Percentiles rank a stretch among this genome's conserved stretches.
phyloP scores from a whole-genome alignment of 768 basidiomycete genomes.

The Trametopsis cervina region DNA sequence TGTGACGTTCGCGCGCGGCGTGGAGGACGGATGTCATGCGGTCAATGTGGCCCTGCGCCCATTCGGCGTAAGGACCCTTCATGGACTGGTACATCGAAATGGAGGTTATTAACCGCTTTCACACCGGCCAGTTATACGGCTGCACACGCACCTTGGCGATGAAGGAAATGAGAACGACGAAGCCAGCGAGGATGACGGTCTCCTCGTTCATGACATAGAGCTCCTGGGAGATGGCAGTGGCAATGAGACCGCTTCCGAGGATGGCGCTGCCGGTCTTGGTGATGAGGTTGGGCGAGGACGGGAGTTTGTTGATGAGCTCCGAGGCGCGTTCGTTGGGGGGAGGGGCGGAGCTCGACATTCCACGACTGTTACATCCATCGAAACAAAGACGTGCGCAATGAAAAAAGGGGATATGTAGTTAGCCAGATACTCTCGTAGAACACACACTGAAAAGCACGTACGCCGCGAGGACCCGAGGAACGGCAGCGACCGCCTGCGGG shows the following conservation, averaged over 20 bases:
- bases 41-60: slow-evolving; percentile 86
- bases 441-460: slow-evolving; percentile 13
- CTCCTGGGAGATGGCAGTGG: slow-evolving; percentile 93
- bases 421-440: neutral
- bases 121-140: too few species aligned
- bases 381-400: neutral
- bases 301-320: slow-evolving; percentile 83
- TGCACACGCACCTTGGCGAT: slow-evolving; percentile 64
- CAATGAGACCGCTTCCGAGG: slow-evolving; percentile 82
- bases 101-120: too few species aligned
- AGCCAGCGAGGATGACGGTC: slow-evolving; percentile 80
- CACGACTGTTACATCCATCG: slow-evolving; percentile 38
- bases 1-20: slow-evolving; percentile 81
- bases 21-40: slow-evolving; percentile 80
- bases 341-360: slow-evolving; percentile 55
- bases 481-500: slow-evolving; percentile 30
- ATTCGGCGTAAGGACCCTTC: slow-evolving; percentile 83
- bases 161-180: slow-evolving; percentile 74
- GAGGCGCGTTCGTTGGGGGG: slow-evolving; percentile 84
- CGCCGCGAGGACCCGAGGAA: slow-evolving; percentile 23
- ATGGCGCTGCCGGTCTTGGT: slow-evolving; percentile 94
- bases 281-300: slow-evolving; percentile 79
- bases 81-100: too few species aligned
- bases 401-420: neutral
- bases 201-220: slow-evolving; percentile 98